Conservation (phyloP, 2,329 filamentous ascomycete species). For the Arthrobotrys iridis region DNA sequence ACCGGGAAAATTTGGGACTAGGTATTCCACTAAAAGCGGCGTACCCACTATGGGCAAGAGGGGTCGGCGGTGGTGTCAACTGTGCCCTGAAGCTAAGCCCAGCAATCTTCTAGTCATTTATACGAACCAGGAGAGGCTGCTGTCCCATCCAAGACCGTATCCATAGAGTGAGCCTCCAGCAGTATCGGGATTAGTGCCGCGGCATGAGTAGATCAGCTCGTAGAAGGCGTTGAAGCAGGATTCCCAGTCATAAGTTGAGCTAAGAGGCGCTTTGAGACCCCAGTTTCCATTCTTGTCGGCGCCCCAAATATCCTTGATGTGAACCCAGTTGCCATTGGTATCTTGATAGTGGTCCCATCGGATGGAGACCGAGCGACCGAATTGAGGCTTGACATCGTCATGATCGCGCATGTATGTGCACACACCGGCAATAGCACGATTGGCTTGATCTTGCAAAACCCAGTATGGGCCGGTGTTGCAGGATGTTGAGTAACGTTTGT, state of each 20-base stretch:
- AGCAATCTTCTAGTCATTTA: not conserved
- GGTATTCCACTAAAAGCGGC: too few species aligned
- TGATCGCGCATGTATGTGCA: conserved; percentile 2
- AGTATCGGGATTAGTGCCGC: conserved; percentile 70
- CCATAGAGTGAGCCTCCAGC: conserved; percentile 64
- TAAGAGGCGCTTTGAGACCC: not conserved
- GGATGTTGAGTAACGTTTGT: not conserved
- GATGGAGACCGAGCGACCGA: not conserved
- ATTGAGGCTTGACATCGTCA: not conserved
- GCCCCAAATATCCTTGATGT: conserved; percentile 11
- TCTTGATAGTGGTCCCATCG: conserved; percentile 3
- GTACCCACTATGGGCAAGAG: too few species aligned
- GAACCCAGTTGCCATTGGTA: not conserved
- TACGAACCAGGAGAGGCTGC: not conserved
- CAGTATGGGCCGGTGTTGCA: conserved; percentile 11
- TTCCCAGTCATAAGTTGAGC: not conserved
- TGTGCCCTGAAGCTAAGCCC: too few species aligned
- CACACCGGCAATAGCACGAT: not conserved
- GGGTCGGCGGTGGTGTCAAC: too few species aligned
- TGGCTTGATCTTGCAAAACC: conserved; percentile 15
- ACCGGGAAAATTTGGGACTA: too few species aligned
- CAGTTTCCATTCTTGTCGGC: not conserved
- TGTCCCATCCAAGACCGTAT: conserved; percentile 13
- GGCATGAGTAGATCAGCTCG: conserved; percentile 11
- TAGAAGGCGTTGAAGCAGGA: conserved; percentile 16